Evolutionary conservation across 2,329 filamentous ascomycete genomes (phyloP).

Genomic region (Trichoderma endophyticum): DNA sequence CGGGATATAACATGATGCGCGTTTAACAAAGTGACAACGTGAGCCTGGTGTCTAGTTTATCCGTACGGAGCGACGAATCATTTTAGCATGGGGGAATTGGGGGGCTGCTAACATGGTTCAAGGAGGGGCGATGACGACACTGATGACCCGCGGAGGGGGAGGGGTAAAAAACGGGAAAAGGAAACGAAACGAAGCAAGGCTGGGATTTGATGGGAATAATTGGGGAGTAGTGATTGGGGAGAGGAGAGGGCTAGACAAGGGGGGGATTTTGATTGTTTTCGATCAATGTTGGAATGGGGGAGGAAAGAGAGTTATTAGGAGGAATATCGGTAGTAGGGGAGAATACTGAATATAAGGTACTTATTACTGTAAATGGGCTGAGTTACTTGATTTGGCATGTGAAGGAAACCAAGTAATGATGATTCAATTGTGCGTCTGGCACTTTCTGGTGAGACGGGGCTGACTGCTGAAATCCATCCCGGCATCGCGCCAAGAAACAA

Average conservation of each 20-base stretch:
- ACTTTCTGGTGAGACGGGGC: not conserved
- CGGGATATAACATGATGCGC: not conserved
- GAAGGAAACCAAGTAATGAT: not conserved
- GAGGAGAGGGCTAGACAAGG: not conserved
- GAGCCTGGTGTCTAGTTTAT: not conserved
- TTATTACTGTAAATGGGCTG: not conserved
- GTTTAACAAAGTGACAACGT: not conserved
- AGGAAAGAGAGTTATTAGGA: not conserved
- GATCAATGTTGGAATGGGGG: not conserved
- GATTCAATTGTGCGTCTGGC: not conserved
- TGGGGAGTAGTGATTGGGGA: not conserved
- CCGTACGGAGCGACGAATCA: not conserved
- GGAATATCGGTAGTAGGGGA: not conserved
- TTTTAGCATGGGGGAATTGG: not conserved
- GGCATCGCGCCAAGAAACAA: not conserved
- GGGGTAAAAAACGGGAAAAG: not conserved
- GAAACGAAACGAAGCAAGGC: not conserved
- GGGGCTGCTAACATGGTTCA: not conserved
- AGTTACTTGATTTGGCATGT: not conserved
- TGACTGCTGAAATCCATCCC: not conserved
- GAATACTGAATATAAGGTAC: not conserved
- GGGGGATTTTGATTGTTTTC: not conserved
- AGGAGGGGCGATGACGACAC: slow-evolving; percentile 17
- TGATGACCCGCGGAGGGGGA: slow-evolving; percentile 5
- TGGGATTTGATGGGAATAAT: not conserved